Percentiles rank a stretch among this genome's conserved stretches.
Evolutionary conservation across 2,329 filamentous ascomycete genomes (phyloP).

Genomic region (Colletotrichum caudatum): DNA sequence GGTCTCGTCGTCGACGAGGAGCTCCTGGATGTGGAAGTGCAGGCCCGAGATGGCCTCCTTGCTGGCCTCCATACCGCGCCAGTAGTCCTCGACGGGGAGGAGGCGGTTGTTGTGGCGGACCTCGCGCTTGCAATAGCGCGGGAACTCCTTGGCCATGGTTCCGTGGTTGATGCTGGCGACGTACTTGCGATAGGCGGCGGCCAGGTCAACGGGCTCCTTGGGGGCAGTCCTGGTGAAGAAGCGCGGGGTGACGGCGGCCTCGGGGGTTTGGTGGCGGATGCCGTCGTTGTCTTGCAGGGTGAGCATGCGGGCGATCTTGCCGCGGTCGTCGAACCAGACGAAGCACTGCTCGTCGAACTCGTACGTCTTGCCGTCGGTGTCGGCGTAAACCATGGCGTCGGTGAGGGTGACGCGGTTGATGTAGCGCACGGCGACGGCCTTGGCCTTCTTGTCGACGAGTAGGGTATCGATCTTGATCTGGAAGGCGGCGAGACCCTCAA

Average conservation of each 20-base stretch:
- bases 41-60: conserved; percentile 48
- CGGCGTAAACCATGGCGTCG: conserved; percentile 1
- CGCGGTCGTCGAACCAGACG: conserved; percentile 37
- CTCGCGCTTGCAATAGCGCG: conserved; percentile 45
- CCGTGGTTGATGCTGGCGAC: conserved; percentile 50
- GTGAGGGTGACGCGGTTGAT: conserved; percentile 29
- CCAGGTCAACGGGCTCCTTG: conserved; percentile 18
- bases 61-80: conserved; percentile 47
- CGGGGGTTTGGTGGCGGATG: conserved; percentile 24
- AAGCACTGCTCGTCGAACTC: conserved; percentile 40
- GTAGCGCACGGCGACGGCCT: conserved; percentile 32
- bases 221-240: conserved; percentile 29
- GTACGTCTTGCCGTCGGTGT: conserved; percentile 11
- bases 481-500: conserved; percentile 22
- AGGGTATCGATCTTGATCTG: conserved; percentile 36
- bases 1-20: conserved; percentile 48
- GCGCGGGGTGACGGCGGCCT: conserved; percentile 26
- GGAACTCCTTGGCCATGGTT: conserved; percentile 45
- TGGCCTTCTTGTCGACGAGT: conserved; percentile 30
- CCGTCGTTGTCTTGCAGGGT: conserved; percentile 40
- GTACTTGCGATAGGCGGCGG: conserved; percentile 47
- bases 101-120: conserved; percentile 49
- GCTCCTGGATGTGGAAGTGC: conserved; percentile 44
- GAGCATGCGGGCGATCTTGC: conserved; percentile 34
- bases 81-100: conserved; percentile 46